phyloP scores from a whole-genome alignment of 176 grass and related monocot genomes.

The Musa acuminata region DNA sequence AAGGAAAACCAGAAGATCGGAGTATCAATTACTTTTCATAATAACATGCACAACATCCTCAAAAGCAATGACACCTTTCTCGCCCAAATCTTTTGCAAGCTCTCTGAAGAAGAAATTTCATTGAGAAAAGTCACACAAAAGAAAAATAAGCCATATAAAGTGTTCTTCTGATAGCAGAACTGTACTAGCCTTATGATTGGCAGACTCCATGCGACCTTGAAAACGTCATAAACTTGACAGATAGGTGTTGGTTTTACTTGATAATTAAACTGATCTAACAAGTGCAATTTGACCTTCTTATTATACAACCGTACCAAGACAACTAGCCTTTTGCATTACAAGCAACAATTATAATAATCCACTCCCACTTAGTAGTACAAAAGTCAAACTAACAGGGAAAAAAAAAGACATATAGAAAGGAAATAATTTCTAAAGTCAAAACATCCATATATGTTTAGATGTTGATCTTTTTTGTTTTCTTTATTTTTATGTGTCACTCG shows the following conservation, averaged over 20 bases:
- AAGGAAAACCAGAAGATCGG: not conserved
- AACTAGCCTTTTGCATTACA: not conserved
- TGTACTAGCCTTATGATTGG: not conserved
- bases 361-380: not conserved
- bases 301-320: not conserved
- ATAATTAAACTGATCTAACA: not conserved
- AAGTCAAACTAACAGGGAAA: not conserved
- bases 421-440: not conserved
- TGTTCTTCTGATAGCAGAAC: constrained; percentile 1
- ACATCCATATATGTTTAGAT: not conserved
- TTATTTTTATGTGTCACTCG: not conserved
- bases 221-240: not conserved
- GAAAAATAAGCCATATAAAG: not conserved
- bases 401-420: not conserved
- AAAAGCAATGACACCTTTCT: constrained; percentile 66
- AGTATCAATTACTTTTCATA: constrained; percentile 54
- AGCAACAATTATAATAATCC: not conserved
- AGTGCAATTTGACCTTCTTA: not conserved
- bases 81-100: constrained; percentile 58
- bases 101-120: constrained; percentile 48
- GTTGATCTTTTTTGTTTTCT: not conserved
- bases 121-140: constrained; percentile 17
- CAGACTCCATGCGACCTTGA: not conserved
- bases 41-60: constrained; percentile 76
- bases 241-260: not conserved